Base-by-base conservation (phyloP, 306 rosid genomes). In the Pyrus betulifolia region DNA sequence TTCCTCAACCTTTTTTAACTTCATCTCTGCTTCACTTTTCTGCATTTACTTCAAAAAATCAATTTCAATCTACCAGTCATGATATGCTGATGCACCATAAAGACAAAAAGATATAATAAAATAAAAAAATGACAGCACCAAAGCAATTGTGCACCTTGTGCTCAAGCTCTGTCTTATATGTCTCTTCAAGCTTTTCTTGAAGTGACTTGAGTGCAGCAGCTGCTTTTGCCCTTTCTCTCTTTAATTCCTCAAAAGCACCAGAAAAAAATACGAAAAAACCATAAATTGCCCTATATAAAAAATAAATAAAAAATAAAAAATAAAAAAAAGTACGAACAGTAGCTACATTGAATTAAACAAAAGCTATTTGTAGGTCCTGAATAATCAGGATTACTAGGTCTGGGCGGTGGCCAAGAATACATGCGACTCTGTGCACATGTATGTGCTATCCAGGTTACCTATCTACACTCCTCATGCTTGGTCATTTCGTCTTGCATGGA, bases 151-250 rank as follows among this genome's bases (percentile, higher is more conserved):
- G 74, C 73, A 91, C 97, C 99, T 92, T 89, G 68, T 87, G 93
- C 78, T 92, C 90, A 80, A 95, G 97, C 83, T 89, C 97, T 72
- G 51, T 82, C 77, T 83, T 88, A 78, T 84, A 77, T 81, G 88
- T 89, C 83, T 89, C 96, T 79, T 92, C 99, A 91, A 95, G 86
- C 81, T 88, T 92, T 81, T 92, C 97, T 77, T 92, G 84, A 82
- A 95, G 88, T 31, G 97, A 87, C 79, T 82, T 92, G 75, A 90
- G 90, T 70, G 97, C 96, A 82, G 84, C 89, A 74, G 90, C 93
- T 78, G 97, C 89, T 88, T 95, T 95, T 75, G 85, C 81, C 82
- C 85, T 86, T 70, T 92, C 99, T 82, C 97, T 88, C 78, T 90
- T 95, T 52, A 95, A 81, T 83, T 92, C 97, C 99, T 92, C 88